Conservation (phyloP, 371 early-diverging fungal genomes). For the Parasitella parasitica region DNA sequence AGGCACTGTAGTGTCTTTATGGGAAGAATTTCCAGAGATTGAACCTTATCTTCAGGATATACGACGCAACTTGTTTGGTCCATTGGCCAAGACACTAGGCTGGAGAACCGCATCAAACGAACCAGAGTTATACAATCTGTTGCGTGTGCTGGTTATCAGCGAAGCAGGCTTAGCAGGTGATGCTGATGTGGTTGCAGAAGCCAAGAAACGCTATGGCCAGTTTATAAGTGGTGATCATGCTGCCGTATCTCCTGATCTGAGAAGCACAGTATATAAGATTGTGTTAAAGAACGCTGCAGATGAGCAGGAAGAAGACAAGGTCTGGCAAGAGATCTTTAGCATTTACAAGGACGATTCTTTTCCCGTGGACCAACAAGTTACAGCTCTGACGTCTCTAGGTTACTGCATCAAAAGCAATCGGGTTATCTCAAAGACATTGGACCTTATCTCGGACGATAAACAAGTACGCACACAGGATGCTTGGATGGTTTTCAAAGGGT, state of each 20-base stretch:
- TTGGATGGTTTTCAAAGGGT: constrained; percentile 52
- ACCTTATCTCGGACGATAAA: constrained; percentile 61
- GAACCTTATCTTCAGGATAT: constrained; percentile 39
- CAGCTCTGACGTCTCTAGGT: constrained; percentile 69
- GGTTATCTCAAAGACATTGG: constrained; percentile 55
- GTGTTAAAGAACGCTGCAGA: constrained; percentile 59
- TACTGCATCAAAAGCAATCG: constrained; percentile 54
- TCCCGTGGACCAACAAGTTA: constrained; percentile 68
- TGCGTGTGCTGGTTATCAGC: constrained; percentile 48
- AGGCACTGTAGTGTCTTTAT: constrained; percentile 39
- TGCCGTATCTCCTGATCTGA: constrained; percentile 73
- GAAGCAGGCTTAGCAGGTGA: constrained; percentile 45
- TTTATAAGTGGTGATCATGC: constrained; percentile 1
- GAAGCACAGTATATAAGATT: constrained; percentile 65
- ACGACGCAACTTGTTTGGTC: constrained; percentile 49
- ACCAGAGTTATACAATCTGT: constrained; percentile 36
- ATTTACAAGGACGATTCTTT: constrained; percentile 59
- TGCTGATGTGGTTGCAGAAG: constrained; percentile 3
- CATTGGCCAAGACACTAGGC: constrained; percentile 53
- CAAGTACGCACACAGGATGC: constrained; percentile 83
- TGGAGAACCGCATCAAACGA: constrained; percentile 56
- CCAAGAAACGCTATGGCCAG: constrained; percentile 2
- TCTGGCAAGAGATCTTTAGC: constrained; percentile 62
- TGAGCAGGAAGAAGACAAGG: constrained; percentile 42
- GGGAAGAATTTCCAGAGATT: constrained; percentile 47